Base-by-base conservation (phyloP, 2,329 filamentous ascomycete genomes). In the Chrysoporthe deuterocubensis region DNA sequence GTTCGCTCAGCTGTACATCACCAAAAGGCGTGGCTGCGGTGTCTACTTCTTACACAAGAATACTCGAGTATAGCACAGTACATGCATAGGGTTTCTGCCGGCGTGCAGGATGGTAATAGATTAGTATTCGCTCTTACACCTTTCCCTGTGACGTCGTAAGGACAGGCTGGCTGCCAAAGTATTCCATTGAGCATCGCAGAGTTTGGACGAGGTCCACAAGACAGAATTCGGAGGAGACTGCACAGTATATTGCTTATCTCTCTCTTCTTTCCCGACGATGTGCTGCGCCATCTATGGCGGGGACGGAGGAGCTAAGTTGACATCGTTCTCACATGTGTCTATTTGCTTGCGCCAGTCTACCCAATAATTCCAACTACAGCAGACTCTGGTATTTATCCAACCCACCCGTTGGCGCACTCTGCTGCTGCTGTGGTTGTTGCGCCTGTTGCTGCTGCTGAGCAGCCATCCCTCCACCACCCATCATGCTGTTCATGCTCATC, bases 301-400 rank as follows among this genome's bases (percentile, higher is more conserved):
- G 5, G 37, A 9, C 1, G 37, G 2, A 26, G 5, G 37, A 40
- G 9, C 37, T 40, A 40, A 40, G 37, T 40, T 5, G 9, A 57
- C 4, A 48, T n/a, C 26, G 14, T n/a, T 7, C 32, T 57, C 13
- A 21, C 8, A 40, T 16, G 40, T 61, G 48, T 37, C 26, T 48
- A 48, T 61, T 16, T 11, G 32, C 14, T 34, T 8, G 11, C n/a
- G 32, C 43, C 21, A 13, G 42, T 18, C 59, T 46, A 61, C 4
- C 42, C 43, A 61, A 34, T 26, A 16, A 26, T 42, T 13, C 13
- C 62, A 56, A 56, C 68, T 79, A 91, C 72, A 91, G 77, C 72
- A 92, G 75, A 79, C 89, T 91, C 76, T 89, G 85, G 71, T 91
- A 92, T 78, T 89, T 89, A 77, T 90, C 88, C 78, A 91, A 79